phyloP scores from a whole-genome alignment of 768 basidiomycete species.

The Kwoniella mangroviensis region DNA sequence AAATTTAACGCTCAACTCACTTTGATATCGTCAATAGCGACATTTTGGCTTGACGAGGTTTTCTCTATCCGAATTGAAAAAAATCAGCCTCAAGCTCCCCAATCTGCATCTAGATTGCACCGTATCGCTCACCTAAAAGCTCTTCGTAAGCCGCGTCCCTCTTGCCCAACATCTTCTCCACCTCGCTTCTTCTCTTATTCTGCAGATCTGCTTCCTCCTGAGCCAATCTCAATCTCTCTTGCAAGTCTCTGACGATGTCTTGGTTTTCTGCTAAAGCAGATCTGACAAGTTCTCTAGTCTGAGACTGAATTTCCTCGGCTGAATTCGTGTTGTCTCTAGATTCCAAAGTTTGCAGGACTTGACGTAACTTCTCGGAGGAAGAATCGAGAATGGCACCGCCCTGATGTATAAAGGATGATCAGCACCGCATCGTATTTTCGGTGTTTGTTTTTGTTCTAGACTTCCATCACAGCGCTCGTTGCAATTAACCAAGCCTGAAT shows the following conservation, averaged over 20 bases:
- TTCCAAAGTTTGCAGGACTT: conserved; percentile 42
- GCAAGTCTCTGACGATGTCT: conserved; percentile 78
- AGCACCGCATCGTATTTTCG: conserved; percentile 13
- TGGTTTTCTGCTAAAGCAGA: conserved; percentile 89
- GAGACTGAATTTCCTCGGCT: conserved; percentile 61
- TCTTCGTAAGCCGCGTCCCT: conserved; percentile 97
- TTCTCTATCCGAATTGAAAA: conserved; percentile 24
- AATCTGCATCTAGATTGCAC: not conserved
- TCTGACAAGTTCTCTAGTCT: conserved; percentile 64
- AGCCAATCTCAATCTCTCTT: conserved; percentile 83
- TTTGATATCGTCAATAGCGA: conserved; percentile 90
- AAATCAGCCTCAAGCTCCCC: not conserved
- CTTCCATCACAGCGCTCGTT: too few species aligned
- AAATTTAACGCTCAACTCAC: conserved; percentile 58
- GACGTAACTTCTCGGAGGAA: conserved; percentile 45
- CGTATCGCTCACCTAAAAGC: conserved; percentile 73
- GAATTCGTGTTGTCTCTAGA: conserved; percentile 59
- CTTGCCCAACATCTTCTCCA: conserved; percentile 76
- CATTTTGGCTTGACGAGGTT: conserved; percentile 58
- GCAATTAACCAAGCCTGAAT: too few species aligned
- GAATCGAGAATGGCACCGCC: conserved; percentile 43
- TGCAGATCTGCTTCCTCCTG: conserved; percentile 93
- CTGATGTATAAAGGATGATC: conserved; percentile 26
- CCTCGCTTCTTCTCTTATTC: conserved; percentile 77
- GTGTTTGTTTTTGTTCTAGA: too few species aligned